Evolutionary conservation across 2,329 filamentous ascomycete genomes (phyloP), one percentile per base, ranked within the genome.

Genomic region (Claviceps cyperi): DNA sequence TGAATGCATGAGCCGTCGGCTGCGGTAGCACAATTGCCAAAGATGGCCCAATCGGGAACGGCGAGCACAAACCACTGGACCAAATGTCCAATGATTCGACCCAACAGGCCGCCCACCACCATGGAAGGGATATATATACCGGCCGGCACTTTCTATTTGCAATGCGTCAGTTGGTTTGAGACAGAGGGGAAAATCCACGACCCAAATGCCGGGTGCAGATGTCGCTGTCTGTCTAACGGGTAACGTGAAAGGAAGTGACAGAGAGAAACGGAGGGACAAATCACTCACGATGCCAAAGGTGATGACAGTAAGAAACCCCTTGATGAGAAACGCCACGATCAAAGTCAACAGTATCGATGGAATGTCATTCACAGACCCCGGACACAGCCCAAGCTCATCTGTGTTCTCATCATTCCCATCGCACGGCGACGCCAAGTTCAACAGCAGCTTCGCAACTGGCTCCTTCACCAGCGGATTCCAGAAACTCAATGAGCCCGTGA

Each of bases 111-210:
- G 55, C 92, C 92, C 17, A 97, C 88, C 28, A 97, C 92, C 92
- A 98, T 98, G 58, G 91, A 96, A 3, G 92, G 92, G 1, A 98
- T 90, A 59, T 98, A 98, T 57, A 98, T 96, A 55, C 92, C 92
- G 1, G 91, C 89, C 9, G 92, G 92, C 0, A 97, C 82, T 74
- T 97, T 97, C 74, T 79, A 62, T 46, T 7, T 13, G 1, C 17
- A 19, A 15, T 2, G 5, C n/a, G 51, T 64, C 47, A 62, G 46
- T 17, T 21, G 21, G 39, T 41, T 13, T 13, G 3, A 41, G 39
- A 14, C 13, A 17, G n/a, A 7, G 17, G 5, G 22, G n/a, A 2
- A 11, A 28, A 1, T 8, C 8, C 24, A 3, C 8, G 24, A 9
- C 8, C 24, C 24, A 28, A 28, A 11, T 9, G n/a, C 4, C 8